Conservation (phyloP, 108 stramenopile species). For the Craspedostauros australis region DNA sequence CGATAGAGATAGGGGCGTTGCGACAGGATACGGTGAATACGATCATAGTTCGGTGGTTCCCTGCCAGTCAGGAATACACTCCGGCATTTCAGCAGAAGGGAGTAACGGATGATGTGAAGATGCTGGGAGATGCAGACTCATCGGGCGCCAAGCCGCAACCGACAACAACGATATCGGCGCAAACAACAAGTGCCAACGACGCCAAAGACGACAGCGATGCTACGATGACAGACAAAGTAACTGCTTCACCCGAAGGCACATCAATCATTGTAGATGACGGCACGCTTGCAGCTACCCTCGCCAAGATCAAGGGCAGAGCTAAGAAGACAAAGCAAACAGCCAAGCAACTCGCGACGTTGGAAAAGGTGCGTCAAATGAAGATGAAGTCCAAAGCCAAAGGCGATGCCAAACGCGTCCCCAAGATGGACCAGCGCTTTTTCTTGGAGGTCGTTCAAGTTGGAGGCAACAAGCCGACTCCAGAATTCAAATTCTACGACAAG, state of each 20-base stretch:
- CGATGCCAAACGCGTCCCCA: conserved; percentile 33
- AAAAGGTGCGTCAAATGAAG: conserved; percentile 43
- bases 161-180: not conserved
- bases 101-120: not conserved
- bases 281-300: not conserved
- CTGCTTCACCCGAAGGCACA: not conserved
- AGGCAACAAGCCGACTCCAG: too few species aligned
- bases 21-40: conserved; percentile 7
- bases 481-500: too few species aligned
- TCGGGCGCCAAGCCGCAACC: not conserved
- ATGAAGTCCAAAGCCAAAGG: conserved; percentile 45
- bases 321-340: conserved; percentile 17
- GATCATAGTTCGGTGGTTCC: conserved; percentile 35
- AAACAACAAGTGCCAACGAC: not conserved
- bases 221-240: conserved; percentile 2
- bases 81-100: not conserved
- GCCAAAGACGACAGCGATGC: not conserved
- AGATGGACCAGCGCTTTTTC: conserved; percentile 33
- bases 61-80: conserved; percentile 7
- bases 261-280: conserved; percentile 6
- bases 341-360: conserved; percentile 19
- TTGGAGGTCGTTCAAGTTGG: conserved; percentile 41
- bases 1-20: conserved; percentile 16
- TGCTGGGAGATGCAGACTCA: too few species aligned
- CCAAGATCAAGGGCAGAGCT: conserved; percentile 4